Base-by-base conservation (phyloP, 768 basidiomycete species). In the Heimioporus sp. region DNA sequence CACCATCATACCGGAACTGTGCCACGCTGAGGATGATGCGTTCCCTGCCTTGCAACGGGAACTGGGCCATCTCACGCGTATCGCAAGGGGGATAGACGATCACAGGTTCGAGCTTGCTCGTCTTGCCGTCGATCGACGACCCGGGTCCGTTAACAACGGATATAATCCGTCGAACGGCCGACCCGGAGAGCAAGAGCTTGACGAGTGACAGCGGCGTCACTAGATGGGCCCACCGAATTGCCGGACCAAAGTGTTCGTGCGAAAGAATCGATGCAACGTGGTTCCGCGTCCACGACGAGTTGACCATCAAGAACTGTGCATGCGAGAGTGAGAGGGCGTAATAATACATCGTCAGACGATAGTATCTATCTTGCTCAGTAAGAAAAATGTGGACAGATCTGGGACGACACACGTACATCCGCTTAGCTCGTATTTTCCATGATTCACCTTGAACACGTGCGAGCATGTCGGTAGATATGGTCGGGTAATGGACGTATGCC, bases 401-500 rank as follows among this genome's bases (percentile, higher is more conserved):
- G 19, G 13, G 5, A 36, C 19, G 12, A 3, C 20, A 36, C n/a
- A 67, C 65, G 49, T 34, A 66, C 65, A 63, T 44, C 21, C 65
- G 65, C 44, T 66, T 66, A 36, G 54, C 48, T 17, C 52, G 51
- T 46, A 58, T 43, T 45, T 49, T 67, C 61, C 65, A 65, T 2
- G 63, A 61, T 45, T 66, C 65, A 8, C 61, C 58, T 13, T 53
- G 61, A 28, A 97, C 92, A 34, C 96, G 85, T 46, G 78, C 76
- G 32, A 98, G 78, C 97, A 98, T 98, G 58, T 93, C 86, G 9
- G 87, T 88, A 64, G 91, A 93, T 65, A 99, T 96, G 8, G 91
- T 97, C 1, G 97, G 97, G 64, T 97, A 99, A 68, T 99, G 97
- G 10, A 93, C 83, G 61, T 98, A 99, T 28, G 93, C 89, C 10